Evolutionary conservation across 768 basidiomycete species (phyloP), one percentile per base, ranked within the genome.

Genomic region (Termitomyces bulborhizus): DNA sequence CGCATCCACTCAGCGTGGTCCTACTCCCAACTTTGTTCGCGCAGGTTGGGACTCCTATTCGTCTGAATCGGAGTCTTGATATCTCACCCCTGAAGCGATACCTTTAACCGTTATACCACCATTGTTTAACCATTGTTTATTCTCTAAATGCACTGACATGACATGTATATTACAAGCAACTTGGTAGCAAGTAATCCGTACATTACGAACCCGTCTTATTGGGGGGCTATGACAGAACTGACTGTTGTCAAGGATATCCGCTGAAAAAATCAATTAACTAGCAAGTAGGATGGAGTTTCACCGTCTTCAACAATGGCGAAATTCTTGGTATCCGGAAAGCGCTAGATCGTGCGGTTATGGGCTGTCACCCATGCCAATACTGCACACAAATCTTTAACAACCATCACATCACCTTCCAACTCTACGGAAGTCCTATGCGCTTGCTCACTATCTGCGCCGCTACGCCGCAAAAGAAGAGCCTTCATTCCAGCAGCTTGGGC

Each of bases 1-100:
- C 56, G 57, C 68, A 46, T 66, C 66, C 39, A 69, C 71, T 58
- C 69, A 69, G 42, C 60, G 72, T 56, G 69, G 69, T 42, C 71
- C 76, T 24, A 76, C 75, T 24, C 80, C 81, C 29, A 76, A 70
- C 64, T 76, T 82, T 51, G 71, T 80, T 57, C 74, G 78, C 53
- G 80, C 80, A 34, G 81, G 80, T 18, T 84, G 83, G 83, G 82
- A 78, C 60, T 77, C 77, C 62, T 69, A 73, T 41, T 77, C 80
- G 11, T 60, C 59, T 31, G 59, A 60, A n/a, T 60, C 59, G 6
- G 59, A 60, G 12, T 48, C 53, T 53, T 59, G 48, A 59, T 48
- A 15, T 44, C 26, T 26, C 16, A 40, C 11, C 32, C 41, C 29
- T 15, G 27, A 45, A 32, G 26, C 40, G 18, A 41, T 50, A 50